A percentile compares a stretch with the other conserved stretches of the same genome.
phyloP scores from a whole-genome alignment of 2,329 filamentous ascomycete species.

The Mollisia scopiformis region DNA sequence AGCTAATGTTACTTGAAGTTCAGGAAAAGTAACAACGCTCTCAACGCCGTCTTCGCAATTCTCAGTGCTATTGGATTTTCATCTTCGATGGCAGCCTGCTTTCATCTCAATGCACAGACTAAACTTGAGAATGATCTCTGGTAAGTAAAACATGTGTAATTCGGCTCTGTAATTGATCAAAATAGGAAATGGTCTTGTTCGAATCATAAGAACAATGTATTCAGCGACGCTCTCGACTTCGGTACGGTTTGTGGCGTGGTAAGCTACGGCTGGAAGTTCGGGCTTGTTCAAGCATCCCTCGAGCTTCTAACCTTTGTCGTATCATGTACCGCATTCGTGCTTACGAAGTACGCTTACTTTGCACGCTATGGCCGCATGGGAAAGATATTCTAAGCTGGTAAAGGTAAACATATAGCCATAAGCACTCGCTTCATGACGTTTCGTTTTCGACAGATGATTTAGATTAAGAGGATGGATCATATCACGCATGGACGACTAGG shows the following conservation, averaged over 20 bases:
- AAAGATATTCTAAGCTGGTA: conserved; percentile 12
- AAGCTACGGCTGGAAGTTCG: conserved; percentile 26
- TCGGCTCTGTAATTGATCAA: background rate
- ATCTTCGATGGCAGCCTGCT: conserved; percentile 22
- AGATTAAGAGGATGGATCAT: too few species aligned
- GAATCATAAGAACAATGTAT: conserved; percentile 20
- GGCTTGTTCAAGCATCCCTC: conserved; percentile 25
- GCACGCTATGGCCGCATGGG: conserved; percentile 17
- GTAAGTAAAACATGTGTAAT: conserved; percentile 3
- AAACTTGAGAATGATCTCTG: conserved; percentile 22
- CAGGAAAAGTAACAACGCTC: conserved; percentile 19
- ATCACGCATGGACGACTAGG: too few species aligned
- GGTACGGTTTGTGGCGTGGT: conserved; percentile 22
- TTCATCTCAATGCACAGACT: conserved; percentile 19
- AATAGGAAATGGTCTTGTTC: conserved; percentile 26
- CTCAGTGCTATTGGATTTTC: conserved; percentile 23
- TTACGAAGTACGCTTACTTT: conserved; percentile 25
- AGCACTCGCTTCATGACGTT: too few species aligned
- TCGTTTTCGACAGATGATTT: too few species aligned
- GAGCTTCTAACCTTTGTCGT: conserved; percentile 27
- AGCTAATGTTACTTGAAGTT: conserved; percentile 17
- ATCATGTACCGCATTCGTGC: conserved; percentile 19
- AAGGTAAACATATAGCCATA: too few species aligned
- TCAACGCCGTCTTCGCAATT: conserved; percentile 25
- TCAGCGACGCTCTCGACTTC: conserved; percentile 25